Evolutionary conservation across 768 basidiomycete species (phyloP), one percentile per base, ranked within the genome.

Genomic region (Polyporus arcularius): DNA sequence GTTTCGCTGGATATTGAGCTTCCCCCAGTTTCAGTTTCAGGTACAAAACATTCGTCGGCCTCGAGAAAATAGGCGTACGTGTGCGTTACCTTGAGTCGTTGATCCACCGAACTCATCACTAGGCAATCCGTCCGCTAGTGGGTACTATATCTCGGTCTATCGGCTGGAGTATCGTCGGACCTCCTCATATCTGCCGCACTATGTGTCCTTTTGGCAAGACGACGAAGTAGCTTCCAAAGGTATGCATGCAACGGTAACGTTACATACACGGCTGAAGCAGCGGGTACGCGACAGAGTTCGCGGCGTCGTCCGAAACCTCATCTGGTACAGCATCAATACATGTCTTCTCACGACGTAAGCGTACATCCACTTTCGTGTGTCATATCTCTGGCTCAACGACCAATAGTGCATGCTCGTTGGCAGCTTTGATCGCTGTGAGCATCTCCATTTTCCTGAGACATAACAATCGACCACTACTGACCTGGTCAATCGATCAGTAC

Each of bases 401-500:
- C 18, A 7, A 18, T 18, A 47, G 46, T 47, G 46, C 46, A 4
- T 47, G 46, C 12, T 47, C 46, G 10, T 18, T 47, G 12, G 46
- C n/a, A 47, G 16, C 46, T 8, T 18, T 47, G 16, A 47, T 47
- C 21, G 46, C 46, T 47, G 46, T 47, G 21, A 21, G 46, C 7
- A 35, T 6, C 35, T 35, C 11, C 35, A 35, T 26, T 26, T 26
- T 26, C 21, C 21, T 26, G 21, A 26, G 21, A 26, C 21, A 26
- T 26, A 26, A 26, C 21, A 26, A 26, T 26, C 21, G 21, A 26
- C 21, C 21, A 26, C 21, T 26, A 26, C 21, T 26, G 21, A 26
- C 21, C 21, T 26, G 21, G 21, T 26, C 21, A 26, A 26, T 26
- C 21, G 21, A 26, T 26, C 55, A 71, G 70, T 71, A 68, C 43